These are phyloP conservation scores for Trametes sp. DNA, from an alignment of 1,284 basidiomycete species.

Conservation along the genomic window DNA sequence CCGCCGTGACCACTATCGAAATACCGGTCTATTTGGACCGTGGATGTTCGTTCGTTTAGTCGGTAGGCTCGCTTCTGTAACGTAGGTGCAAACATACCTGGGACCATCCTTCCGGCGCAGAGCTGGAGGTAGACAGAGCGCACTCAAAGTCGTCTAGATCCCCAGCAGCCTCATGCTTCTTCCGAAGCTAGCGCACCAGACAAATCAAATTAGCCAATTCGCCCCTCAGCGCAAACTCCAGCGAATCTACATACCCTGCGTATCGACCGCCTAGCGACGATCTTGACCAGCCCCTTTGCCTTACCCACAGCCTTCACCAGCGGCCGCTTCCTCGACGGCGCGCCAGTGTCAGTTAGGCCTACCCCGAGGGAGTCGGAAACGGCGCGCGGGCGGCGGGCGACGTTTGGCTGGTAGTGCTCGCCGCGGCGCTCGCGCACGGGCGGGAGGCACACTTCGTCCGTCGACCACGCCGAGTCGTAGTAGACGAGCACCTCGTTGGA, in stretches of 20 bases:
- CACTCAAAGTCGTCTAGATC: background rate
- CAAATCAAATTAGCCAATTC: background rate
- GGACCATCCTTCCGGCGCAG: background rate
- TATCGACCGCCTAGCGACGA: constrained; percentile 11
- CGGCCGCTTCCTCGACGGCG: constrained; percentile 9
- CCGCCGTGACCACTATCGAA: constrained; percentile 14
- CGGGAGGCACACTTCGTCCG: constrained; percentile 6
- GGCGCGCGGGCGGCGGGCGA: background rate
- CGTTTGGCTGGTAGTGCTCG: constrained; percentile 1
- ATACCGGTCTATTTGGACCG: constrained; percentile 9
- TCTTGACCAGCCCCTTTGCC: constrained; percentile 25
- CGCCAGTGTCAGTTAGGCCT: background rate
- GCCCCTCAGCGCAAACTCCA: background rate
- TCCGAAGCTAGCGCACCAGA: background rate
- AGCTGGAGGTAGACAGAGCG: background rate
- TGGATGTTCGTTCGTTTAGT: too few species aligned
- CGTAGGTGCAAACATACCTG: background rate
- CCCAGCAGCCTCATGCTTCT: background rate
- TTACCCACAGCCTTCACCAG: constrained; percentile 20
- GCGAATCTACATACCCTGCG: constrained; percentile 7
- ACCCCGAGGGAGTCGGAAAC: background rate
- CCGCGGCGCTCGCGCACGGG: constrained; percentile 1
- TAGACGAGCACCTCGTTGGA: constrained; percentile 6
- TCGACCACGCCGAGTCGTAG: constrained; percentile 11
- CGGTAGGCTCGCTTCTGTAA: too few species aligned